Evolutionary conservation across 106 monocot species (phyloP).

Genomic region (Dioscorea zingiberensis): DNA sequence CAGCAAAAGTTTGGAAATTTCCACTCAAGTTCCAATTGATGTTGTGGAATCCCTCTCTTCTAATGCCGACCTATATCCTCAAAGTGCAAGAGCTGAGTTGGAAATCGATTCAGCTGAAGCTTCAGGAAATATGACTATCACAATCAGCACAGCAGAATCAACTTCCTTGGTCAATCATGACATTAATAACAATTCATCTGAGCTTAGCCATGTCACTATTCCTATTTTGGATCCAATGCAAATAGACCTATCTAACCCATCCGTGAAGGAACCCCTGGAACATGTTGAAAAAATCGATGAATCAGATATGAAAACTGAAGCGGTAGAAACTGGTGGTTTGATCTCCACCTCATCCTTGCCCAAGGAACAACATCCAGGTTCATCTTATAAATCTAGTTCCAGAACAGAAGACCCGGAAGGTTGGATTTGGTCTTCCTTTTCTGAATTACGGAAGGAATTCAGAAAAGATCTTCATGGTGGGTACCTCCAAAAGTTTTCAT

Average conservation of each 20-base stretch:
- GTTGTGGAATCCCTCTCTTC: constrained; percentile 14
- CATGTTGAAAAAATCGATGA: constrained; percentile 2
- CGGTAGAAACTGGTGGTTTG: background rate
- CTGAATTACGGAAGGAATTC: constrained; percentile 38
- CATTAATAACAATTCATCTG: background rate
- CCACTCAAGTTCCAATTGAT: constrained; percentile 6
- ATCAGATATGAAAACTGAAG: constrained; percentile 8
- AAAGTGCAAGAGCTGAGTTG: background rate
- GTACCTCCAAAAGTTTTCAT: constrained; percentile 47
- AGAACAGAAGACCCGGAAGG: constrained; percentile 21
- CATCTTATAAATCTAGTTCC: constrained; percentile 5
- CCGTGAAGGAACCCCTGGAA: constrained; percentile 4
- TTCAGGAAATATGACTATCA: background rate
- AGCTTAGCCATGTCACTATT: background rate
- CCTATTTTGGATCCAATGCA: constrained; percentile 18
- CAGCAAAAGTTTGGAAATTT: constrained; percentile 12
- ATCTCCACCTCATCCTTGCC: background rate
- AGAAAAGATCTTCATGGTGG: constrained; percentile 52
- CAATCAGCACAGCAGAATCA: background rate
- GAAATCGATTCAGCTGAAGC: constrained; percentile 11
- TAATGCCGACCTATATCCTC: constrained; percentile 10
- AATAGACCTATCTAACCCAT: constrained; percentile 9
- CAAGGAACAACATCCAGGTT: background rate
- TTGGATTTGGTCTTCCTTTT: constrained; percentile 75
- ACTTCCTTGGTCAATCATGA: background rate